A percentile compares a stretch with the other conserved stretches of the same genome.
Conservation (phyloP, 129 eudicot species). For the Artemisia argyi region DNA sequence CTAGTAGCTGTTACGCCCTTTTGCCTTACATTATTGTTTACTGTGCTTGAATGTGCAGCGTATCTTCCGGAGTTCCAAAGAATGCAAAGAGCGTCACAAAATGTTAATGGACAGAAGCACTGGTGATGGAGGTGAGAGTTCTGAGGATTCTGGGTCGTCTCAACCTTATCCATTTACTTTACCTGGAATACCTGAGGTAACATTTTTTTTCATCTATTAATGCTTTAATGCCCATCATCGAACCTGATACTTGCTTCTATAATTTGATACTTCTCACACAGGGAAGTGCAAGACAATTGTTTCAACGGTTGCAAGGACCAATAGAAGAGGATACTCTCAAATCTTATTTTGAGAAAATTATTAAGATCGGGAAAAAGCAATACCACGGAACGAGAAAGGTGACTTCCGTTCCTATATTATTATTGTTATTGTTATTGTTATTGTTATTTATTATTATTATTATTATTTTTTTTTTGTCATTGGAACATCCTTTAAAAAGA, state of each 20-base stretch:
- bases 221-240: background rate
- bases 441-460: background rate
- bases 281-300: slow-evolving; percentile 95
- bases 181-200: slow-evolving; percentile 91
- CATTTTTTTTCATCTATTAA: background rate
- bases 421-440: background rate
- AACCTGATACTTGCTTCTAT: slow-evolving; percentile 17
- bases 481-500: too few species aligned
- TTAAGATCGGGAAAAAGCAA: slow-evolving; percentile 50
- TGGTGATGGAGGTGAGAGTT: slow-evolving; percentile 84
- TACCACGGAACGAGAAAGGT: slow-evolving; percentile 59
- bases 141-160: slow-evolving; percentile 83
- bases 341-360: slow-evolving; percentile 78
- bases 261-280: slow-evolving; percentile 33
- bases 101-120: slow-evolving; percentile 62
- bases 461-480: background rate
- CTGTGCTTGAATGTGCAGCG: slow-evolving; percentile 40
- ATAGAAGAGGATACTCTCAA: slow-evolving; percentile 80
- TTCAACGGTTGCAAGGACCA: slow-evolving; percentile 80
- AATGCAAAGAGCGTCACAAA: slow-evolving; percentile 79
- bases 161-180: slow-evolving; percentile 84
- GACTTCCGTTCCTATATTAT: background rate
- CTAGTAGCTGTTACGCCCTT: background rate
- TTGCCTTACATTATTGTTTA: background rate
- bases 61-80: slow-evolving; percentile 66